A percentile compares a stretch with the other conserved stretches of the same genome.
phyloP scores from a whole-genome alignment of 805 yeast genomes.

The Yamadazyma akitaensis region DNA sequence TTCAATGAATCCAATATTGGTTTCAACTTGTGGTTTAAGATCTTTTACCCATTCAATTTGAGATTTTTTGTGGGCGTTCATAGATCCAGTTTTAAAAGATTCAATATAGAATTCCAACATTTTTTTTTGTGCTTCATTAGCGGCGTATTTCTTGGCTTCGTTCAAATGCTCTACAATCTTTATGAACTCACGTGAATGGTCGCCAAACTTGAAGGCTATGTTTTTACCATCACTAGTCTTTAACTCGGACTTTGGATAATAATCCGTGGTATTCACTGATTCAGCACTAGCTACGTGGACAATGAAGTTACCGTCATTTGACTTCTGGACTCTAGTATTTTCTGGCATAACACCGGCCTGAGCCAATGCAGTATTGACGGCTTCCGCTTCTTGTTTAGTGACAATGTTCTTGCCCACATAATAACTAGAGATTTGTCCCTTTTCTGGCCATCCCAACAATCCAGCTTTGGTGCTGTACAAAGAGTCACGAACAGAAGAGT shows the following conservation, averaged over 20 bases:
- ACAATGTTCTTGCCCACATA: slow-evolving; percentile 48
- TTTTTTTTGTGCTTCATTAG: slow-evolving; percentile 66
- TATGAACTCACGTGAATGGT: slow-evolving; percentile 63
- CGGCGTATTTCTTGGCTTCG: slow-evolving; percentile 59
- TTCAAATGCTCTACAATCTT: slow-evolving; percentile 54
- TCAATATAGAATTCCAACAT: slow-evolving; percentile 66
- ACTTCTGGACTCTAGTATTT: slow-evolving; percentile 71
- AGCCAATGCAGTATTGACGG: slow-evolving; percentile 65
- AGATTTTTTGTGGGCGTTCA: slow-evolving; percentile 80
- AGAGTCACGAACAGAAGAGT: slow-evolving; percentile 41
- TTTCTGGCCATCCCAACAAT: slow-evolving; percentile 73
- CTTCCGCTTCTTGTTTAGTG: slow-evolving; percentile 59
- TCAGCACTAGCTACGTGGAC: slow-evolving; percentile 69
- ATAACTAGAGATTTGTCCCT: slow-evolving; percentile 73
- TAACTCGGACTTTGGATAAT: slow-evolving; percentile 47
- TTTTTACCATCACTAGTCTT: slow-evolving; percentile 29
- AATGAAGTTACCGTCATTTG: slow-evolving; percentile 43
- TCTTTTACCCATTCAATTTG: slow-evolving; percentile 89
- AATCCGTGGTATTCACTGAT: slow-evolving; percentile 45
- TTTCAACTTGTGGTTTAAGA: slow-evolving; percentile 63
- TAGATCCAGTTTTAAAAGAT: slow-evolving; percentile 76
- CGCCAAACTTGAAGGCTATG: slow-evolving; percentile 68
- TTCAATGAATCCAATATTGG: slow-evolving; percentile 88
- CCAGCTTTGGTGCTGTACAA: slow-evolving; percentile 48
- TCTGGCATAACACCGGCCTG: slow-evolving; percentile 66